Conservation (phyloP, 371 early-diverging fungal species). For the Haplosporangium sp. region DNA sequence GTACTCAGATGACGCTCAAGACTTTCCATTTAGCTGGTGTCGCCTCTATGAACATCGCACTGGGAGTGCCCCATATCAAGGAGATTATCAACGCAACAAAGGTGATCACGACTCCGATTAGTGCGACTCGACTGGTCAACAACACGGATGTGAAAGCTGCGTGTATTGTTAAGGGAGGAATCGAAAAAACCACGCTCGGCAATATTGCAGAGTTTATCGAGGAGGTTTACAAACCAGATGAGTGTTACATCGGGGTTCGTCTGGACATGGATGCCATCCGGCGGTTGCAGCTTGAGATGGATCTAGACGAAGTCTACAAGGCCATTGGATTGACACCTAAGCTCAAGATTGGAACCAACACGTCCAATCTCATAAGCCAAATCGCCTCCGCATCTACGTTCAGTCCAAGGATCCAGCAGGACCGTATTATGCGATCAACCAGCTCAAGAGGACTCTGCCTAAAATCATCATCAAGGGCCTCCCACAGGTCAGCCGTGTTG, state of each 20-base stretch:
- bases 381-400: slow-evolving; percentile 79
- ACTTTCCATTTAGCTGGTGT: slow-evolving; percentile 99
- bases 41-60: slow-evolving; percentile 98
- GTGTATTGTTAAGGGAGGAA: background rate
- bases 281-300: slow-evolving; percentile 81
- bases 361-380: slow-evolving; percentile 79
- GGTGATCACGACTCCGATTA: background rate
- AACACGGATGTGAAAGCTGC: slow-evolving; percentile 22
- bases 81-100: slow-evolving; percentile 92
- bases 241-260: slow-evolving; percentile 81
- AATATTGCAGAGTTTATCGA: slow-evolving; percentile 81
- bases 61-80: slow-evolving; percentile 99
- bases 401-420: slow-evolving; percentile 70
- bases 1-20: slow-evolving; percentile 99
- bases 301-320: slow-evolving; percentile 75
- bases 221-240: slow-evolving; percentile 81
- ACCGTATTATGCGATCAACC: slow-evolving; percentile 80
- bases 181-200: background rate
- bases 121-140: background rate
- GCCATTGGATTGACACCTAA: slow-evolving; percentile 85
- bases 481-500: slow-evolving; percentile 85
- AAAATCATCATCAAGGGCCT: slow-evolving; percentile 86
- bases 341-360: slow-evolving; percentile 80
- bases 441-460: slow-evolving; percentile 84
- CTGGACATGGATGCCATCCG: slow-evolving; percentile 84